A percentile compares a stretch with the other conserved stretches of the same genome.
Evolutionary conservation across 225 moss, liverwort and hornwort genomes (phyloP).

Genomic region (Antitrichia curtipendula): DNA sequence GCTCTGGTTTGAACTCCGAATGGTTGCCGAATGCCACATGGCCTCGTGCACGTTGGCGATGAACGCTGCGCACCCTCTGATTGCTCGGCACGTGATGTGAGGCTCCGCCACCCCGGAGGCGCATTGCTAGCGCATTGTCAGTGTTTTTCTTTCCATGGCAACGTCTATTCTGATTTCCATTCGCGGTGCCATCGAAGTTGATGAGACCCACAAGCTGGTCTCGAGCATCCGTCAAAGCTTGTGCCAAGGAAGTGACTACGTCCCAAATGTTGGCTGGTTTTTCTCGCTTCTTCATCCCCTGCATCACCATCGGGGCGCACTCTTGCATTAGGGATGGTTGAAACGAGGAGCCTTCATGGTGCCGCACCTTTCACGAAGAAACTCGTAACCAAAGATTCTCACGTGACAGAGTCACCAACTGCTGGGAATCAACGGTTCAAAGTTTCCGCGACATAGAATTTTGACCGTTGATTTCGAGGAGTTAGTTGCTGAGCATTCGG

Average conservation of each 20-base stretch:
- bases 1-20: constrained; percentile 4
- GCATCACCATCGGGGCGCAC: background rate
- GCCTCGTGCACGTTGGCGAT: constrained; percentile 17
- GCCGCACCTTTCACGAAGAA: background rate
- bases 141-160: background rate
- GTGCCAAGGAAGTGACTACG: constrained; percentile 20
- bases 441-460: background rate
- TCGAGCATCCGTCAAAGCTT: constrained; percentile 30
- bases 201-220: constrained; percentile 36
- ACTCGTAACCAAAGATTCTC: background rate
- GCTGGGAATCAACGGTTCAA: constrained; percentile 7
- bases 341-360: background rate
- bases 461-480: constrained; percentile 10
- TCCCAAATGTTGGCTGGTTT: constrained; percentile 17
- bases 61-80: background rate
- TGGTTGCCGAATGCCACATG: constrained; percentile 24
- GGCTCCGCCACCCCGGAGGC: background rate
- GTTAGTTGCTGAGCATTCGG: background rate
- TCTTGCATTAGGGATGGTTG: background rate
- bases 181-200: background rate
- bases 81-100: background rate
- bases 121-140: background rate
- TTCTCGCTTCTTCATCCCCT: constrained; percentile 4
- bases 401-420: background rate
- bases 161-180: background rate